Conservation (phyloP, 257 asterid genomes). For the Leonotis leonurus region DNA sequence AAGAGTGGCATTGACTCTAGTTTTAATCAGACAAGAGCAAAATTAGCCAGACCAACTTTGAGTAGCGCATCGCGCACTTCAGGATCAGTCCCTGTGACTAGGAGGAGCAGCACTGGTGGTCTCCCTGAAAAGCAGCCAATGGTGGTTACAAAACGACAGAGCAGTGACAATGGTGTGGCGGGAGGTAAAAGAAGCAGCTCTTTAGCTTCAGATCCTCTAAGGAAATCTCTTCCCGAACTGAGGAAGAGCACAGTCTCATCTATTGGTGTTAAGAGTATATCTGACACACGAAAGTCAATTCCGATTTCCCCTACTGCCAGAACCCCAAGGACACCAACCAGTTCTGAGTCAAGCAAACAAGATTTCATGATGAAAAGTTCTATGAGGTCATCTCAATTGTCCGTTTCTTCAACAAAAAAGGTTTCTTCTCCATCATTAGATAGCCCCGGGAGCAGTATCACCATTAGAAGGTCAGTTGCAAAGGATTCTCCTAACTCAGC, state of each 20-base stretch:
- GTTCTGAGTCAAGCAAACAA: constrained; percentile 52
- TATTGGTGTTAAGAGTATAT: constrained; percentile 32
- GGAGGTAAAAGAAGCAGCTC: constrained; percentile 43
- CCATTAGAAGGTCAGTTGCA: constrained; percentile 44
- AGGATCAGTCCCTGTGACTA: constrained; percentile 43
- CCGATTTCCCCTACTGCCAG: constrained; percentile 56
- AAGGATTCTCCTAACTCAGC: constrained; percentile 44
- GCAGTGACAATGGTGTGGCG: constrained; percentile 23
- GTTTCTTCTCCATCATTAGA: constrained; percentile 61
- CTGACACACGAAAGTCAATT: constrained; percentile 48
- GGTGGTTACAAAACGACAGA: constrained; percentile 36
- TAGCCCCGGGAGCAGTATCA: constrained; percentile 56
- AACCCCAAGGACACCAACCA: constrained; percentile 59
- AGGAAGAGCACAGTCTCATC: constrained; percentile 52
- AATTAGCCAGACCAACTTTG: constrained; percentile 51
- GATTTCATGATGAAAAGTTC: constrained; percentile 43
- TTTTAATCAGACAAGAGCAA: constrained; percentile 36
- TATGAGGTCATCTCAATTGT: constrained; percentile 42
- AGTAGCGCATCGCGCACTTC: constrained; percentile 60
- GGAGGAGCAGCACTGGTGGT: constrained; percentile 85
- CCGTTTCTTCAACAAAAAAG: constrained; percentile 46
- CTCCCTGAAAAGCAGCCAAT: constrained; percentile 64
- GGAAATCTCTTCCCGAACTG: constrained; percentile 73
- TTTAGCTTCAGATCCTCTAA: constrained; percentile 48
- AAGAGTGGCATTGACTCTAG: constrained; percentile 29